Conservation (phyloP, 495 filamentous ascomycete species). For the Hyaloscypha bicolor region DNA sequence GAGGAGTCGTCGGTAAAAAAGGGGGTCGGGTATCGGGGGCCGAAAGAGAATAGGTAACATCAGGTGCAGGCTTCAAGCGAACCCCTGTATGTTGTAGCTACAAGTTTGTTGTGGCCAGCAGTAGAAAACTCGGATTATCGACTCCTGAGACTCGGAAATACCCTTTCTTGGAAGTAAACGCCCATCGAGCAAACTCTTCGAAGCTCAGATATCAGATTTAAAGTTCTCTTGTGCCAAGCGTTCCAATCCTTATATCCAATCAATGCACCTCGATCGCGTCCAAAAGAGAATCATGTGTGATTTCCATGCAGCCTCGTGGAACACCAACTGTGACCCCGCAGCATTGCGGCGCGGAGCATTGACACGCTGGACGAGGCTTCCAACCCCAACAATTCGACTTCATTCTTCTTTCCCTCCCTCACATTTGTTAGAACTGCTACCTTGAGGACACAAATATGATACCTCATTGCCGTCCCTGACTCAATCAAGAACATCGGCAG, state of each 20-base stretch:
- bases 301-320: background rate
- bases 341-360: background rate
- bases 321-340: background rate
- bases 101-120: background rate
- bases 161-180: background rate
- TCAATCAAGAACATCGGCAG: background rate
- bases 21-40: no score
- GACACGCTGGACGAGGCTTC: background rate
- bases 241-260: background rate
- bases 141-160: background rate
- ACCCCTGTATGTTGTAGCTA: background rate
- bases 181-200: background rate
- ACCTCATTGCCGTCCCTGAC: background rate
- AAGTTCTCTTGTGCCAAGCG: background rate
- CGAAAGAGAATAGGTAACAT: background rate
- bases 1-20: background rate
- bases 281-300: background rate
- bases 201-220: background rate
- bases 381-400: background rate
- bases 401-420: background rate
- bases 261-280: background rate
- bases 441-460: background rate
- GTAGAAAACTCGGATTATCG: background rate
- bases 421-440: background rate
- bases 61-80: background rate